phyloP scores from a whole-genome alignment of 1,284 basidiomycete species.

The Microbotryum scabiosae region DNA sequence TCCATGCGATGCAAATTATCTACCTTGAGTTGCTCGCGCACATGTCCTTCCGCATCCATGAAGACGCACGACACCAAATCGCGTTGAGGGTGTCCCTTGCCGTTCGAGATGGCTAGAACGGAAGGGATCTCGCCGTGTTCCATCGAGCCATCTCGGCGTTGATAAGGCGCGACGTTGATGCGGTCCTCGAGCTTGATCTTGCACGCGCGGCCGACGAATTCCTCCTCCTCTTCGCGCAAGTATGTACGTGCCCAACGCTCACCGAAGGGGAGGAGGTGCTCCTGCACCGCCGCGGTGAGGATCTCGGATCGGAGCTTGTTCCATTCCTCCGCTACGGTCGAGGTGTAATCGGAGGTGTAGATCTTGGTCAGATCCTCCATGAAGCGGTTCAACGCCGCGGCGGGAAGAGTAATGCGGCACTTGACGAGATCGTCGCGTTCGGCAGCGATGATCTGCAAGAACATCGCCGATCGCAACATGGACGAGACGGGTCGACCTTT shows the following conservation, averaged over 20 bases:
- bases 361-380: conserved; percentile 68
- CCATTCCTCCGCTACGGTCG: conserved; percentile 81
- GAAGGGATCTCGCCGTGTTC: conserved; percentile 40
- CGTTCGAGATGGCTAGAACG: conserved; percentile 88
- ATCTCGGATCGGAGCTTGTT: conserved; percentile 76
- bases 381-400: conserved; percentile 55
- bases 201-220: conserved; percentile 62
- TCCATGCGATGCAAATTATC: conserved; percentile 61
- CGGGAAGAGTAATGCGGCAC: conserved; percentile 62
- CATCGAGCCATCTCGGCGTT: conserved; percentile 26
- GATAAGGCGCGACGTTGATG: conserved; percentile 29
- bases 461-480: conserved; percentile 61
- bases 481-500: conserved; percentile 66
- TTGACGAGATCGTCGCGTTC: conserved; percentile 81
- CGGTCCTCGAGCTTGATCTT: conserved; percentile 53
- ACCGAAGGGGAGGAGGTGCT: conserved; percentile 71
- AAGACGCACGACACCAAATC: conserved; percentile 81
- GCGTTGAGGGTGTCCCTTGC: conserved; percentile 82
- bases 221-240: conserved; percentile 83
- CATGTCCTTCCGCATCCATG: conserved; percentile 76
- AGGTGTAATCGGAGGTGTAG: conserved; percentile 76
- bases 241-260: conserved; percentile 83
- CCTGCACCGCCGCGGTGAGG: conserved; percentile 66
- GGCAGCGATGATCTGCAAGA: conserved; percentile 83
- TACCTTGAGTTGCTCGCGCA: conserved; percentile 78